Evolutionary conservation across 495 filamentous ascomycete species (phyloP).

Genomic region (Pseudomonodictys pantanalensis): DNA sequence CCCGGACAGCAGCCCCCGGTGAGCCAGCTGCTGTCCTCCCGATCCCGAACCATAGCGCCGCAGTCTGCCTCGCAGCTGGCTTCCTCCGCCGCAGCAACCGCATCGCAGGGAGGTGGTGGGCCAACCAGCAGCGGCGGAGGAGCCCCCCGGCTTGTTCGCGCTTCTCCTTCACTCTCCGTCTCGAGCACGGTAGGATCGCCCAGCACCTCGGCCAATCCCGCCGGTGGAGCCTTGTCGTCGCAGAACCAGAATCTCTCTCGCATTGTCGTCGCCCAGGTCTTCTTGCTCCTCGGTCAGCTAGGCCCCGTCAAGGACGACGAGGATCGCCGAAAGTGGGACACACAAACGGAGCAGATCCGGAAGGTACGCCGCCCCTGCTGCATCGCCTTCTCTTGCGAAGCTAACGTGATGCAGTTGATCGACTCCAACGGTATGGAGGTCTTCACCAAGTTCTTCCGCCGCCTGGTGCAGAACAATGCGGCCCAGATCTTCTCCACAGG

Average conservation of each 20-base stretch:
- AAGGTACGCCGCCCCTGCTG: slow-evolving; percentile 59
- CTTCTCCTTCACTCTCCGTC: slow-evolving; percentile 62
- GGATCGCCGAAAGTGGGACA: slow-evolving; percentile 90
- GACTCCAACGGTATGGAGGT: slow-evolving; percentile 97
- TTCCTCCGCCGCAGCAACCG: slow-evolving; percentile 57
- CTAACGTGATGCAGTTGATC: slow-evolving; percentile 60
- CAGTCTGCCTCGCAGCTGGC: slow-evolving; percentile 58
- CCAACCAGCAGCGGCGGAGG: slow-evolving; percentile 55
- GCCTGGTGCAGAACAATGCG: slow-evolving; percentile 79
- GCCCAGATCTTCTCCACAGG: slow-evolving; percentile 77
- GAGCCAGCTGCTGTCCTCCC: slow-evolving; percentile 56
- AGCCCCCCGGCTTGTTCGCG: slow-evolving; percentile 57
- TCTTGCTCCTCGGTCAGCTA: slow-evolving; percentile 75
- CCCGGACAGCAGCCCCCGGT: slow-evolving; percentile 56
- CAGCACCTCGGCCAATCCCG: slow-evolving; percentile 53
- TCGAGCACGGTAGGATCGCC: slow-evolving; percentile 60
- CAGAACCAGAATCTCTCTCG: slow-evolving; percentile 55
- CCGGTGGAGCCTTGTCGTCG: slow-evolving; percentile 14
- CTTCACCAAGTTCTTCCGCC: slow-evolving; percentile 86
- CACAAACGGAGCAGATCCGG: slow-evolving; percentile 82
- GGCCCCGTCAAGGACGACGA: slow-evolving; percentile 79
- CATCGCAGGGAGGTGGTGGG: slow-evolving; percentile 53
- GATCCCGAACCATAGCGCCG: slow-evolving; percentile 60
- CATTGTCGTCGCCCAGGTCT: slow-evolving; percentile 92
- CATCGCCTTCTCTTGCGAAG: not conserved